Percentiles rank a stretch among this genome's conserved stretches.
Evolutionary conservation across 2,329 filamentous ascomycete species (phyloP).

Genomic region (Camptophora hylomeconis): DNA sequence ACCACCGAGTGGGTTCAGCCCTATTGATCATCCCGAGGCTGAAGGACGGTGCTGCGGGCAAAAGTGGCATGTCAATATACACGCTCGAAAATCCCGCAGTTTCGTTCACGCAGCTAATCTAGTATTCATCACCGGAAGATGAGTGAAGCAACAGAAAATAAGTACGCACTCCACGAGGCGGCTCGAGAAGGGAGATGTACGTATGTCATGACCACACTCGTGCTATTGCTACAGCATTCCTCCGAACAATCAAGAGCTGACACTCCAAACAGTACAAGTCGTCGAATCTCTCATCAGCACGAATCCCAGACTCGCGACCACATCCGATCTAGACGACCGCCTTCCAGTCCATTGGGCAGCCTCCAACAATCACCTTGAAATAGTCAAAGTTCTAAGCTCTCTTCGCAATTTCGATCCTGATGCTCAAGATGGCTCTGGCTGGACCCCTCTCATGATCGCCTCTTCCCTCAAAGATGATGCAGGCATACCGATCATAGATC

Average conservation of each 20-base stretch:
- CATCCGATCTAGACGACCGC: conserved; percentile 72
- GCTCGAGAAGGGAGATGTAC: conserved; percentile 72
- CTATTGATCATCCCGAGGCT: too few species aligned
- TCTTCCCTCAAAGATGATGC: conserved; percentile 32
- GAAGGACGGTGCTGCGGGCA: too few species aligned
- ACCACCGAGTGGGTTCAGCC: too few species aligned
- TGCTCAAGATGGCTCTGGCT: conserved; percentile 30
- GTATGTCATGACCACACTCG: too few species aligned
- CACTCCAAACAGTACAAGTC: too few species aligned
- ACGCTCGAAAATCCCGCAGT: too few species aligned
- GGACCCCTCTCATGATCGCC: conserved; percentile 39
- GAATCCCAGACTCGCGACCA: conserved; percentile 63
- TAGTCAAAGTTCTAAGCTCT: conserved; percentile 40
- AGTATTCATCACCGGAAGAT: too few species aligned
- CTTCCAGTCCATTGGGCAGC: conserved; percentile 90
- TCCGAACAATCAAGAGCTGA: too few species aligned
- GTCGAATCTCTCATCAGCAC: conserved; percentile 35
- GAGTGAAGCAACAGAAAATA: conserved; percentile 35
- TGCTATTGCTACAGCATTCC: too few species aligned
- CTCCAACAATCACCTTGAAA: conserved; percentile 65
- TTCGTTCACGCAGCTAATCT: too few species aligned
- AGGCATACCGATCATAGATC: conserved; percentile 31
- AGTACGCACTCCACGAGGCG: conserved; percentile 77
- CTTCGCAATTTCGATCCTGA: conserved; percentile 16
- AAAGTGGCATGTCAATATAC: too few species aligned